These are phyloP conservation scores for Tillandsia fasciculata DNA, from an alignment of 176 grass and related monocot genomes.

Conservation along the genomic window DNA sequence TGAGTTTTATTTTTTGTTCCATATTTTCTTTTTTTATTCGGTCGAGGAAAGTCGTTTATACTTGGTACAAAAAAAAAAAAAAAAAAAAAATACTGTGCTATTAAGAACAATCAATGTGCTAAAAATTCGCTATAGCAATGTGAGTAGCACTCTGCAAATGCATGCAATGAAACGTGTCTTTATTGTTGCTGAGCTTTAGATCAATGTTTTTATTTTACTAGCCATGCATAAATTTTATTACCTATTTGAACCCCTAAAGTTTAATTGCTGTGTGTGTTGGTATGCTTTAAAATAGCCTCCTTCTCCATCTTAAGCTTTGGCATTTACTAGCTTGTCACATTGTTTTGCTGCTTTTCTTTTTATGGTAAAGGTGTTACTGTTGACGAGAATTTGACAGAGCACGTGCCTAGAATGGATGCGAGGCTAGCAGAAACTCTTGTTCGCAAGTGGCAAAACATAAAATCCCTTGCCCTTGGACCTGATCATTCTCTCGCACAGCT, in stretches of 20 bases:
- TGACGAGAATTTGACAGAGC: constrained; percentile 29
- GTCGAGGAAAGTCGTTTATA: background rate
- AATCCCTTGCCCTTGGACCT: constrained; percentile 69
- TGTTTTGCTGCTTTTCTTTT: background rate
- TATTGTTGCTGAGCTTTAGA: no score
- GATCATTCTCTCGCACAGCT: constrained; percentile 49
- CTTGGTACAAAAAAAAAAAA: background rate
- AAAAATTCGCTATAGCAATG: background rate
- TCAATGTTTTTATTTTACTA: no score
- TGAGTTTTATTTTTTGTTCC: background rate
- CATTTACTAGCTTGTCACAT: background rate
- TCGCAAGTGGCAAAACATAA: constrained; percentile 80
- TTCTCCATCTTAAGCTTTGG: background rate
- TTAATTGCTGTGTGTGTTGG: background rate
- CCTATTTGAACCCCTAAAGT: background rate
- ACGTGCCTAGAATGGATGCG: constrained; percentile 67
- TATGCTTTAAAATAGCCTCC: background rate
- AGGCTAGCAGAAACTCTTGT: constrained; percentile 67
- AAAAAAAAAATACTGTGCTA: background rate
- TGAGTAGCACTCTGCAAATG: background rate
- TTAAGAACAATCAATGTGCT: background rate
- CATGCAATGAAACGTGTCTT: no score
- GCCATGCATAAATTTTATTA: background rate
- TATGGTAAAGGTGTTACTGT: constrained; percentile 14
- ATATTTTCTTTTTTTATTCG: background rate